phyloP scores from a whole-genome alignment of 352 stramenopile species.

The Globisporangium canariense region DNA sequence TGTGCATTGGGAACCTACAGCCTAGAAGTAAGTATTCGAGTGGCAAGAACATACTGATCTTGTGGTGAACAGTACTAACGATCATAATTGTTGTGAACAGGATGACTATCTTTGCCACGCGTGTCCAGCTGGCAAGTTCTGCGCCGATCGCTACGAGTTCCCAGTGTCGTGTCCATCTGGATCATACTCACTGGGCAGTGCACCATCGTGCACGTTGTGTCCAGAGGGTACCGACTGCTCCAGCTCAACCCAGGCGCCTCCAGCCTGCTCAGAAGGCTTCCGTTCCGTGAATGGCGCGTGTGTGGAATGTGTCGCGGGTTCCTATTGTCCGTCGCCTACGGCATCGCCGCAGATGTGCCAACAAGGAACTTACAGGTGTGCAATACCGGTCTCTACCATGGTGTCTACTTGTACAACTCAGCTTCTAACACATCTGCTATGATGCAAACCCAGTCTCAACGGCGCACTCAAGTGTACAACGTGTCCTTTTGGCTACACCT shows the following conservation, averaged over 20 bases:
- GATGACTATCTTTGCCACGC: conserved; percentile 29
- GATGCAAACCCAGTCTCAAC: conserved; percentile 15
- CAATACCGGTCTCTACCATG: not conserved
- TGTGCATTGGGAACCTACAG: conserved; percentile 54
- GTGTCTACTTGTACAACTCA: not conserved
- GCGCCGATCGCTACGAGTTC: conserved; percentile 19
- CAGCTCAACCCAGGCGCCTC: conserved; percentile 17
- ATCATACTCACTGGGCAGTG: conserved; percentile 43
- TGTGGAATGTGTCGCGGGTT: conserved; percentile 30
- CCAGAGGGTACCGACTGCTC: conserved; percentile 46
- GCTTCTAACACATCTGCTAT: not conserved
- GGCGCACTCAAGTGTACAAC: conserved; percentile 35
- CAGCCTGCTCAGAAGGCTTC: conserved; percentile 25
- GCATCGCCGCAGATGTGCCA: conserved; percentile 26
- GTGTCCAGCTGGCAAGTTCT: conserved; percentile 44
- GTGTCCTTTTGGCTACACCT: conserved; percentile 50
- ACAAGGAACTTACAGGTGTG: conserved; percentile 37
- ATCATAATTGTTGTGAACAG: conserved; percentile 9
- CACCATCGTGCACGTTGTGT: conserved; percentile 39
- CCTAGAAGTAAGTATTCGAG: conserved; percentile 23
- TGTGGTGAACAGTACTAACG: not conserved
- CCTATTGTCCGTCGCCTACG: conserved; percentile 31
- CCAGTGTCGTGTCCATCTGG: conserved; percentile 25
- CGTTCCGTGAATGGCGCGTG: conserved; percentile 29
- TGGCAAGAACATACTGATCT: no score